Evolutionary conservation across 2,329 filamentous ascomycete genomes (phyloP).

Genomic region (Aureobasidium sp.): DNA sequence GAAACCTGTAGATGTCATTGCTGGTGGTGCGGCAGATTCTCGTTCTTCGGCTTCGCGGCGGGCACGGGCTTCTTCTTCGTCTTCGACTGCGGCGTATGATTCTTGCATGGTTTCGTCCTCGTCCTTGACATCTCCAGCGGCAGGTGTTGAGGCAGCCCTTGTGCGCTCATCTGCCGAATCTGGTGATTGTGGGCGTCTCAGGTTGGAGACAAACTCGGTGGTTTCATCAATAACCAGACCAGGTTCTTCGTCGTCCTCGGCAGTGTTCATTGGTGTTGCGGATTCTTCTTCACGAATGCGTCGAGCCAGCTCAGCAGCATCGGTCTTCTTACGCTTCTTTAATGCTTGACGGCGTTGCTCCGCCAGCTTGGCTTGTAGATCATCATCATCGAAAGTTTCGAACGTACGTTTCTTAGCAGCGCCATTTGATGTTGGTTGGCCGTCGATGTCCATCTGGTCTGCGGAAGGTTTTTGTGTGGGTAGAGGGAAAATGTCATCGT

Average conservation of each 20-base stretch:
- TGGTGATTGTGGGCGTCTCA: slow-evolving; percentile 54
- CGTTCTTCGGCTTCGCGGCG: slow-evolving; percentile 32
- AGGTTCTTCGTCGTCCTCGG: slow-evolving; percentile 43
- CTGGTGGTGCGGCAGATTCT: slow-evolving; percentile 27
- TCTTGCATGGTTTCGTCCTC: slow-evolving; percentile 34
- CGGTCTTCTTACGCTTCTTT: slow-evolving; percentile 82
- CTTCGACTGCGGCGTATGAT: slow-evolving; percentile 34
- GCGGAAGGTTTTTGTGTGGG: slow-evolving; percentile 29
- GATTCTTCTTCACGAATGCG: slow-evolving; percentile 60
- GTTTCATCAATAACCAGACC: slow-evolving; percentile 94
- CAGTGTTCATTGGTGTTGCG: slow-evolving; percentile 47
- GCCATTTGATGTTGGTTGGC: slow-evolving; percentile 21
- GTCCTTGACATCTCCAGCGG: slow-evolving; percentile 42
- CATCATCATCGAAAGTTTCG: slow-evolving; percentile 72
- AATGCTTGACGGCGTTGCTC: slow-evolving; percentile 73
- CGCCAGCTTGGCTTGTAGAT: slow-evolving; percentile 77
- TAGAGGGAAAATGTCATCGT: slow-evolving; percentile 44
- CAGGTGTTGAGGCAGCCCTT: slow-evolving; percentile 14
- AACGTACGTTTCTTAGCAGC: slow-evolving; percentile 25
- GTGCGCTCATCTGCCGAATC: slow-evolving; percentile 25
- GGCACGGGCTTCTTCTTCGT: slow-evolving; percentile 34
- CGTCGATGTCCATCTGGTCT: slow-evolving; percentile 69
- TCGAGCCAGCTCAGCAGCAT: slow-evolving; percentile 78
- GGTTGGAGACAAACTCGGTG: slow-evolving; percentile 82
- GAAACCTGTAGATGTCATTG: slow-evolving; percentile 60